Conservation (phyloP, 805 yeast genomes). For the Spathaspora passalidarum region DNA sequence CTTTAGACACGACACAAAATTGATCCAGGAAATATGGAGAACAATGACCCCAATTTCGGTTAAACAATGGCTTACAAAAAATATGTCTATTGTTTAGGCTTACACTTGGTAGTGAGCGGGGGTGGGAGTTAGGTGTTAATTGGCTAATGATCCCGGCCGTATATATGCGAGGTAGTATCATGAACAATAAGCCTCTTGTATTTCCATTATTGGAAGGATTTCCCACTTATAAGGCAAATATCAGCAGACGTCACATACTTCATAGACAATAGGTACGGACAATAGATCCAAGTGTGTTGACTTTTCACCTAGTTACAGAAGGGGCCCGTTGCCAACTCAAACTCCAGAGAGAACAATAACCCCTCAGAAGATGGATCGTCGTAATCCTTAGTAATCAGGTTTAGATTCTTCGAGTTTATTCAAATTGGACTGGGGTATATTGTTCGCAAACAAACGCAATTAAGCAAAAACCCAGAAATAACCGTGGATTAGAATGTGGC, state of each 20-base stretch:
- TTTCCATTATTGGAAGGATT: neutral
- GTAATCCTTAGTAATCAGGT: neutral
- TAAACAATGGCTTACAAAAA: neutral
- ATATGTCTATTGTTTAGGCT: neutral
- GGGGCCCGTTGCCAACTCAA: neutral
- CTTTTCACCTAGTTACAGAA: neutral
- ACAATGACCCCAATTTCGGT: slow-evolving; percentile 2
- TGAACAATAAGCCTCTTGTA: neutral
- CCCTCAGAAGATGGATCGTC: neutral
- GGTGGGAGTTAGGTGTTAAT: slow-evolving; percentile 1
- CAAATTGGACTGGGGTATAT: neutral
- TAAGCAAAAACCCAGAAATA: neutral
- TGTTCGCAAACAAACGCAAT: neutral
- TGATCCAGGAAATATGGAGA: slow-evolving; percentile 1
- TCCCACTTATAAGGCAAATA: no score
- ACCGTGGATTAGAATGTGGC: neutral
- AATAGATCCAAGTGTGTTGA: neutral
- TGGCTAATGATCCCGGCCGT: neutral
- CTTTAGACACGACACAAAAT: neutral
- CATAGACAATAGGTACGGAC: neutral
- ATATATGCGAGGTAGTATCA: neutral
- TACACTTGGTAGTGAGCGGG: neutral
- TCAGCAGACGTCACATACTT: neutral
- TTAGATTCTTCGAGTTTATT: no score
- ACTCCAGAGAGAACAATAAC: neutral